Base-by-base conservation (phyloP, 805 yeast genomes). In the Yarrowia keelungensis region DNA sequence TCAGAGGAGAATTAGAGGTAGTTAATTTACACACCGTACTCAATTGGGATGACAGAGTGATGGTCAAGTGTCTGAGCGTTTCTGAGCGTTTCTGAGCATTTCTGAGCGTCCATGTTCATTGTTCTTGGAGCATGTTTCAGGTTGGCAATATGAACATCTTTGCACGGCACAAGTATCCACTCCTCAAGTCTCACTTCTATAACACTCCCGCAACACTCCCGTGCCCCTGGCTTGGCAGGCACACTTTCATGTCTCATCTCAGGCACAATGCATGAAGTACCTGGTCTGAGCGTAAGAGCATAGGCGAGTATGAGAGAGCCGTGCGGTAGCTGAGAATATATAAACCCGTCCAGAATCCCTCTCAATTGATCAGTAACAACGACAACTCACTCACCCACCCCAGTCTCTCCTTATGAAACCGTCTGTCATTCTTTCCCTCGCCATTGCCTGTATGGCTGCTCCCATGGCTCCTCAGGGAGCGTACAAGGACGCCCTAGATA, bases 401-500 rank as follows among this genome's bases (percentile, higher is more conserved):
- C 16, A 56, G 62, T 56, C 62, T 14, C 62, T 56, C 62, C 22
- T 56, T 56, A 56, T 56, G 62, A 56, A 56, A 16, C 39, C 62
- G 47, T 36, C 62, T 15, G 62, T 56, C 11, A 15, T 56, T 56
- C 62, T 56, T 3, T 15, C 62, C 26, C 10, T 56, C 39, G 62
- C 62, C 35, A 11, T 56, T 10, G 62, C 47, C 62, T 22, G 38
- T n/a, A 8, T 56, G 62, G 62, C 62, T 11, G 62, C 62, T 11
- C 62, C 62, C 15, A 4, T 41, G 38, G 15, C 62, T 8, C 62
- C 62, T 26, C 38, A 26, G 38, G 62, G 47, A 2, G 62, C 62
- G 39, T 56, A 56, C 62, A 56, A 56, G 62, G 62, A 56, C 47
- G 62, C 62, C n/a, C 47, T 56, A 3, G 62, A 56, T 5, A 56